phyloP scores from a whole-genome alignment of 495 filamentous ascomycete species.

The Aspergillus leporis region DNA sequence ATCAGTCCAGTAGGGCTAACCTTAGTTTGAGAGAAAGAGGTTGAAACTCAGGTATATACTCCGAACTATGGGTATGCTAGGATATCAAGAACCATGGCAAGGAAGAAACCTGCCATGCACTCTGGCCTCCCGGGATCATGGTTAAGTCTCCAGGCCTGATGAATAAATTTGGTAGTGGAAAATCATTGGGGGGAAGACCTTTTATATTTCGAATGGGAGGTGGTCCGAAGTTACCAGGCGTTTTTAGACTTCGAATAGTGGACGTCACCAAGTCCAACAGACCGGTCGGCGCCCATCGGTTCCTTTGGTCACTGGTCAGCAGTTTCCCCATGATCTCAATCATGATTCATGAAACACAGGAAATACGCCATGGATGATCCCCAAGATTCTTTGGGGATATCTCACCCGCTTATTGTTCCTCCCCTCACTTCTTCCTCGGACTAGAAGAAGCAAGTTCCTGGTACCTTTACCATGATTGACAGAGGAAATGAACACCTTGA shows the following conservation, averaged over 20 bases:
- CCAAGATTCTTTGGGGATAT: conserved; percentile 1
- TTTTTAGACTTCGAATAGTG: conserved; percentile 19
- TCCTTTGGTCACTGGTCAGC: background rate
- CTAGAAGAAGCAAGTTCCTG: conserved; percentile 6
- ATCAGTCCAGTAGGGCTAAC: background rate
- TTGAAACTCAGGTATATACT: background rate
- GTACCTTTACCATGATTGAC: conserved; percentile 2
- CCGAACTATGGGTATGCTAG: conserved; percentile 1
- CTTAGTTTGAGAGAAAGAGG: background rate
- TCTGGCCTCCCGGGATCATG: background rate
- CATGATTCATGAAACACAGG: conserved; percentile 7
- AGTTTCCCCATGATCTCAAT: background rate
- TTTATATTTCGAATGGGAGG: background rate
- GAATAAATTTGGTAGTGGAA: background rate
- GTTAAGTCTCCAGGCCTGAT: background rate
- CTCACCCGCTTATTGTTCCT: conserved; percentile 5
- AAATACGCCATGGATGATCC: background rate
- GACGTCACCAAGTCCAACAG: conserved; percentile 22
- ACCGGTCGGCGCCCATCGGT: background rate
- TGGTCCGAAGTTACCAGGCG: conserved; percentile 13
- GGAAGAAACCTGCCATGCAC: background rate
- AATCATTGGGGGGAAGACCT: too few species aligned
- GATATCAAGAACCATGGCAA: background rate
- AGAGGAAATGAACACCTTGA: background rate
- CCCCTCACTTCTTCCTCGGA: background rate